These are phyloP conservation scores for Phylloporus arenicola DNA, from an alignment of 768 basidiomycete species.

Conservation along the genomic window DNA sequence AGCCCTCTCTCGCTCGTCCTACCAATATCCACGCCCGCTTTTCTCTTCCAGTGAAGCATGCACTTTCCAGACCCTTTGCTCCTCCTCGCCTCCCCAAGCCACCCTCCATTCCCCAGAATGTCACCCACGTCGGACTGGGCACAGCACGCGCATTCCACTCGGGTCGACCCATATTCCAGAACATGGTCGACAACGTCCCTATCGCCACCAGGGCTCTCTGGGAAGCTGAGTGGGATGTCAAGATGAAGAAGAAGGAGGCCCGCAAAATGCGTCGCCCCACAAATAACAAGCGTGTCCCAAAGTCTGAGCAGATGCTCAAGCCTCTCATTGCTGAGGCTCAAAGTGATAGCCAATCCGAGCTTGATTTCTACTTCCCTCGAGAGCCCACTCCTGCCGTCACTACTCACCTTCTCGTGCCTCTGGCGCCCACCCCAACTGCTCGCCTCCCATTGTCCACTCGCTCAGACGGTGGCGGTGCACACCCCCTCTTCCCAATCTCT, in stretches of 20 bases:
- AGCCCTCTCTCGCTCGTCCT: constrained; percentile 10
- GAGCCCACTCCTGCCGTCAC: constrained; percentile 38
- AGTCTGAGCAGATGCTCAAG: constrained; percentile 28
- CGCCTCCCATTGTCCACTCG: constrained; percentile 52
- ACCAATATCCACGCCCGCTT: constrained; percentile 47
- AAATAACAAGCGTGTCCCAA: constrained; percentile 15
- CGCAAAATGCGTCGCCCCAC: constrained; percentile 21
- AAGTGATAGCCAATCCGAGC: constrained; percentile 30
- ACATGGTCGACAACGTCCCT: constrained; percentile 74
- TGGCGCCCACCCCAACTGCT: constrained; percentile 66
- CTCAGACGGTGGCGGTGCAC: constrained; percentile 10
- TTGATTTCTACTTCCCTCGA: constrained; percentile 60
- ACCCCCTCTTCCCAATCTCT: constrained; percentile 49
- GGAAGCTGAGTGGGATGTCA: constrained; percentile 67
- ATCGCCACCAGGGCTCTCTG: constrained; percentile 68
- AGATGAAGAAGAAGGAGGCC: constrained; percentile 41
- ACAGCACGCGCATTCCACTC: constrained; percentile 72
- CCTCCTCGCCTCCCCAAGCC: constrained; percentile 56
- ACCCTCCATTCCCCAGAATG: constrained; percentile 40
- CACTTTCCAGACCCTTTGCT: constrained; percentile 43
- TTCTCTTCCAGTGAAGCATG: constrained; percentile 50
- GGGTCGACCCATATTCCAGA: constrained; percentile 71
- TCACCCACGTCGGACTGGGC: constrained; percentile 70
- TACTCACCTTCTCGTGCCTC: constrained; percentile 68
- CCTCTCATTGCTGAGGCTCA: constrained; percentile 4